Conservation (phyloP, 371 early-diverging fungal species). For the Amoeboaphelidium protococcarum region DNA sequence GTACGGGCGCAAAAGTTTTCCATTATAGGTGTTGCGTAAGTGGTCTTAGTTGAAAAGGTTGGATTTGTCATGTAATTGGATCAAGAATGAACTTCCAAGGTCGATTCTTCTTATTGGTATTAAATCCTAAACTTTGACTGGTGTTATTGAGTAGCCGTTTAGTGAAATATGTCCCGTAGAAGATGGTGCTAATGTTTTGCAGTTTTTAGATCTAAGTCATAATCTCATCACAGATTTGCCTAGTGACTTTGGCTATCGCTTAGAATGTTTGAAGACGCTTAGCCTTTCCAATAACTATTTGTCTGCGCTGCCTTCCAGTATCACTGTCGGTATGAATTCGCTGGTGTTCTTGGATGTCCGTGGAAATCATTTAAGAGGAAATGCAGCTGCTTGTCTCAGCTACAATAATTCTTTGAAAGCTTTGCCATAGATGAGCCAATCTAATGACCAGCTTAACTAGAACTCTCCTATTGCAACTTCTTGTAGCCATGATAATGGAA, state of each 20-base stretch:
- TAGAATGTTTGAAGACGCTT: slow-evolving; percentile 26
- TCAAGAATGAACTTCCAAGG: no score
- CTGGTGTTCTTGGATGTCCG: slow-evolving; percentile 47
- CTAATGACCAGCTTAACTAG: slow-evolving; percentile 39
- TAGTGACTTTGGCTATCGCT: slow-evolving; percentile 17
- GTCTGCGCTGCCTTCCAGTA: slow-evolving; percentile 27
- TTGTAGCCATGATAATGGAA: slow-evolving; percentile 26
- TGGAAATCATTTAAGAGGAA: slow-evolving; percentile 41
- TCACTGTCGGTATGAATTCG: slow-evolving; percentile 25
- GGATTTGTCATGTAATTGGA: no score
- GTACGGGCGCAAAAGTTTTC: no score
- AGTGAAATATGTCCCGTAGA: no score
- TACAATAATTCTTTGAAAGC: slow-evolving; percentile 26
- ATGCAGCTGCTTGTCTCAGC: slow-evolving; percentile 51
- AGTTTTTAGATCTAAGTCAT: no score
- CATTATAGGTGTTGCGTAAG: no score
- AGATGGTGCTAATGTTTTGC: no score
- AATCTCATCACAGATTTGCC: no score
- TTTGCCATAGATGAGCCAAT: slow-evolving; percentile 41
- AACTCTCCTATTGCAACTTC: slow-evolving; percentile 39
- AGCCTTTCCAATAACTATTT: slow-evolving; percentile 57
- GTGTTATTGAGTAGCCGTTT: no score
- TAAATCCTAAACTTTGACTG: no score
- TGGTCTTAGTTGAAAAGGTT: no score
- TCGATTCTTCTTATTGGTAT: no score